phyloP scores from a whole-genome alignment of 495 filamentous ascomycete species.

The Penicillium psychrofluorescens region DNA sequence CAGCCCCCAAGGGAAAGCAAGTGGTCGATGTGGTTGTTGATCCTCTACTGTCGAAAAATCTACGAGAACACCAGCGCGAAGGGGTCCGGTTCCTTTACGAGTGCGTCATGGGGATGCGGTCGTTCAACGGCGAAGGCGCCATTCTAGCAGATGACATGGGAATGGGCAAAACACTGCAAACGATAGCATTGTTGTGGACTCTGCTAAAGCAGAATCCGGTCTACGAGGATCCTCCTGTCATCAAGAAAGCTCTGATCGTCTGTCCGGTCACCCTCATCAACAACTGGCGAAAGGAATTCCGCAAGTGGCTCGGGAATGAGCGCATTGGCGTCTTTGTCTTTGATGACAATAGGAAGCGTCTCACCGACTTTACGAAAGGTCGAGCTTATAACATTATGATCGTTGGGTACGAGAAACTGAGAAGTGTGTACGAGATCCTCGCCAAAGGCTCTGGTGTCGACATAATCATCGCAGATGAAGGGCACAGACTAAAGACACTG shows the following conservation, averaged over 20 bases:
- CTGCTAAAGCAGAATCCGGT: conserved; percentile 75
- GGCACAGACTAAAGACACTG: conserved; percentile 73
- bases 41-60: conserved; percentile 55
- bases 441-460: conserved; percentile 58
- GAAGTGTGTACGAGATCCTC: conserved; percentile 60
- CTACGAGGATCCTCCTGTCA: conserved; percentile 50
- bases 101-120: conserved; percentile 74
- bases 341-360: conserved; percentile 56
- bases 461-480: conserved; percentile 77
- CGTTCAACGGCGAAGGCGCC: conserved; percentile 64
- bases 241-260: conserved; percentile 75
- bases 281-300: conserved; percentile 76
- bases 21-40: conserved; percentile 79
- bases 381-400: conserved; percentile 73
- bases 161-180: conserved; percentile 73
- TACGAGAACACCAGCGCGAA: conserved; percentile 70
- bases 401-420: conserved; percentile 73
- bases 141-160: conserved; percentile 84
- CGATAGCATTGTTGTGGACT: conserved; percentile 73
- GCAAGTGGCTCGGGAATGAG: conserved; percentile 75
- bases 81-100: conserved; percentile 76
- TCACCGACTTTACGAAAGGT: conserved; percentile 74
- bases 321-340: conserved; percentile 69
- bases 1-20: conserved; percentile 53
- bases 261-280: conserved; percentile 74